These are phyloP conservation scores for Pythium dissimile DNA, from an alignment of 352 stramenopile species.

Conservation along the genomic window DNA sequence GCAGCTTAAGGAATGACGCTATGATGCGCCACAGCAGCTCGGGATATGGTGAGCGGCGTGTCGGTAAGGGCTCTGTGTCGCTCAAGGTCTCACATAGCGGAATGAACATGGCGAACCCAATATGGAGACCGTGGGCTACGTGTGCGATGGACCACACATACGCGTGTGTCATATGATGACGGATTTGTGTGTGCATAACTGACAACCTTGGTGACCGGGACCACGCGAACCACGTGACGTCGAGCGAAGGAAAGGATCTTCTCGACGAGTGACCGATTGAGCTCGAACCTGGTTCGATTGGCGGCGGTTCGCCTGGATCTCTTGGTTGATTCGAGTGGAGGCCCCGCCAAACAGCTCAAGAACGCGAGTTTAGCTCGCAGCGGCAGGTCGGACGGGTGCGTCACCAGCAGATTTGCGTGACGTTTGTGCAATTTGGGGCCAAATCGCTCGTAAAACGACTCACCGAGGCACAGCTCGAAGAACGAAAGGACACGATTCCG, in stretches of 20 bases:
- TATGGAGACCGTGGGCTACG: too few relatives aligned
- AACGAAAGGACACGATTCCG: constrained; percentile 7
- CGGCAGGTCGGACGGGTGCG: not conserved
- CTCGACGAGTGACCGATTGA: not conserved
- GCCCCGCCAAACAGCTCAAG: constrained; percentile 3
- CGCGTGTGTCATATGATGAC: too few relatives aligned
- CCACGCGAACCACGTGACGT: not conserved
- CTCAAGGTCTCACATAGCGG: too few relatives aligned
- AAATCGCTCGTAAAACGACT: not conserved
- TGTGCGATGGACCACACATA: too few relatives aligned
- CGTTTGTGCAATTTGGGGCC: not conserved
- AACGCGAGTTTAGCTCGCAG: constrained; percentile 1
- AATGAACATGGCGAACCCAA: too few relatives aligned
- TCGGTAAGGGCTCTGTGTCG: too few relatives aligned
- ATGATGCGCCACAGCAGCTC: too few relatives aligned
- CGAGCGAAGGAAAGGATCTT: not conserved
- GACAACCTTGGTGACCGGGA: not conserved
- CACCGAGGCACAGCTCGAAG: constrained; percentile 13
- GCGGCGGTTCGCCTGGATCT: too few relatives aligned
- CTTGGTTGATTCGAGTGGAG: not conserved
- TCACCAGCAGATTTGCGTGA: not conserved
- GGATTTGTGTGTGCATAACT: not conserved
- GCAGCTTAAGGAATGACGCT: too few relatives aligned
- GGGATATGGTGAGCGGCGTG: too few relatives aligned
- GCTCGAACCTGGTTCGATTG: not conserved